These are phyloP conservation scores for Chaetomidium leptoderma DNA, from an alignment of 495 filamentous ascomycete species.

Conservation along the genomic window DNA sequence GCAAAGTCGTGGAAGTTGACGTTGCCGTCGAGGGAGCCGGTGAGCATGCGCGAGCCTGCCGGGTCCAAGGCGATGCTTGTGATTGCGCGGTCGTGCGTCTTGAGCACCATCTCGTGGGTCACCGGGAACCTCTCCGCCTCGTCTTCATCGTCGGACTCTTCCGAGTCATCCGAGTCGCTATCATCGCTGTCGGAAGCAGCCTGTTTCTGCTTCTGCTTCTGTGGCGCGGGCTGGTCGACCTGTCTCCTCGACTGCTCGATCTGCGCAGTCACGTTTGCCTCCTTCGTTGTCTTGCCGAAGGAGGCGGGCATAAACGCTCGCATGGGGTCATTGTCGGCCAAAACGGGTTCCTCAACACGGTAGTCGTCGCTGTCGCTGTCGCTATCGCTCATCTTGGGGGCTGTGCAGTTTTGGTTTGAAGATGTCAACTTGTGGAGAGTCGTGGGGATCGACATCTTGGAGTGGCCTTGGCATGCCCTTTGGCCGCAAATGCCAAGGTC, in stretches of 20 bases:
- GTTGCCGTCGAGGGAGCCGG: constrained; percentile 84
- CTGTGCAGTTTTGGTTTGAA: background rate
- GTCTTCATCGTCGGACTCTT: constrained; percentile 59
- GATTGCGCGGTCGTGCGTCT: constrained; percentile 85
- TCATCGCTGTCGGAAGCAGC: constrained; percentile 39
- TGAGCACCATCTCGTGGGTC: constrained; percentile 86
- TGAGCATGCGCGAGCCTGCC: constrained; percentile 77
- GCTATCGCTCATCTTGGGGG: constrained; percentile 49
- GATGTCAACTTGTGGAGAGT: background rate
- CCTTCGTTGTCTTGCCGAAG: constrained; percentile 78
- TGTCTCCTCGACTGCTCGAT: constrained; percentile 70
- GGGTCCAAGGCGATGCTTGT: constrained; percentile 81
- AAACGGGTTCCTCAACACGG: constrained; percentile 45
- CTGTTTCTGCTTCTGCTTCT: constrained; percentile 32
- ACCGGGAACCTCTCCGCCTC: constrained; percentile 89
- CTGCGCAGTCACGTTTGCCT: constrained; percentile 70
- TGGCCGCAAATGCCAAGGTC: no score
- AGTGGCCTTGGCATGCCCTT: no score
- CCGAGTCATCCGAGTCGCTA: constrained; percentile 49
- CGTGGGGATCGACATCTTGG: no score
- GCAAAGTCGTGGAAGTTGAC: constrained; percentile 93
- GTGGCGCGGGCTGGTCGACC: constrained; percentile 30
- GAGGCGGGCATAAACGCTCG: constrained; percentile 74
- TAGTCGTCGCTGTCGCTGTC: constrained; percentile 67
- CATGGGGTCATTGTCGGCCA: constrained; percentile 68